Evolutionary conservation across 306 rosid species (phyloP), one percentile per base, ranked within the genome.

Genomic region (Fragaria nilgerrensis): DNA sequence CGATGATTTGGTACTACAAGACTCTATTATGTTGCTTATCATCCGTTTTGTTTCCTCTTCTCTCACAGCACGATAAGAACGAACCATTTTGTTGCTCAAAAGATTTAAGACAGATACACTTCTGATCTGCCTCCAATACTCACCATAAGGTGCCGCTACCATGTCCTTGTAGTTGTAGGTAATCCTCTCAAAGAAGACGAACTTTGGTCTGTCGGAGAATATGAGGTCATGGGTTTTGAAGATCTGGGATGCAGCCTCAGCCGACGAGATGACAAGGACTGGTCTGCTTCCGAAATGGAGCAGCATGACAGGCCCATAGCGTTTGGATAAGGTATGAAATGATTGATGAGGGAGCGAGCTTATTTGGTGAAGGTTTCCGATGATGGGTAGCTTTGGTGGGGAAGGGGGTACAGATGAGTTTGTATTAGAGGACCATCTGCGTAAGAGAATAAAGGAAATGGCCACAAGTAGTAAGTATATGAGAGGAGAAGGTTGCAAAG

Each of bases 251-350:
- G 47, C 70, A 65, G 12, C 70, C 25, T 65, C 25, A 7, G 70
- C 45, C 25, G 70, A 65, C 3, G 70, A 32, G 70, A 65, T 65
- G 23, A 65, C 70, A 16, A 65, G 47, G 47, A 65, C 47, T 7
- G 70, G 70, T 5, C 47, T 65, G 25, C 70, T 65, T 65, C 47
- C 70, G 7, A 65, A 32, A 27, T 63, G 68, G 22, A 63, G 68
- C 22, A 63, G 68, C 68, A 63, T 63, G 68, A 63, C 11, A 63
- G 68, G 68, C 11, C 68, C 68, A 62, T 62, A 20, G 5, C 68
- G 41, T 29, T 62, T n/a, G 5, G 68, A 15, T 32, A 63, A 32
- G 43, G n/a, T 29, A 7, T 32, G 68, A 15, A 63, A 20, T 14
- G 41, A 29, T 0, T n/a, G 68, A 63, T 63, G 68, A 63, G 22